Percentiles rank a stretch among this genome's conserved stretches.
Evolutionary conservation across 495 filamentous ascomycete genomes (phyloP).

Genomic region (Penicillium egyptiacum): DNA sequence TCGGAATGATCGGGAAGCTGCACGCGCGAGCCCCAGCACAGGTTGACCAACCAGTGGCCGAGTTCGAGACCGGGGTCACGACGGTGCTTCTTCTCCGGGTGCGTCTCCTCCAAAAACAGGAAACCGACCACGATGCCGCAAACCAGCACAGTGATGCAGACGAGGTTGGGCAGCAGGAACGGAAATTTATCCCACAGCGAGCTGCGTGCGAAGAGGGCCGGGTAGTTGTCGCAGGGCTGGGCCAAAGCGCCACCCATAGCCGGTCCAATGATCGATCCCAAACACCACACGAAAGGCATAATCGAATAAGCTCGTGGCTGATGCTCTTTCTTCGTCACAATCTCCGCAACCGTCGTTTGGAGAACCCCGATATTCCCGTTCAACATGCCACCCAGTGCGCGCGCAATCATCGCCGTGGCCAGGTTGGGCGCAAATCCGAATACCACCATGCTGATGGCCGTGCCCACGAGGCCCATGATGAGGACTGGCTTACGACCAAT

Average conservation of each 20-base stretch:
- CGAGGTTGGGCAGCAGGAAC: slow-evolving; percentile 90
- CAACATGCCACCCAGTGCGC: slow-evolving; percentile 84
- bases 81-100: slow-evolving; percentile 74
- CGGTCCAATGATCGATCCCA: slow-evolving; percentile 89
- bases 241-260: slow-evolving; percentile 87
- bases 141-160: slow-evolving; percentile 77
- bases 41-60: slow-evolving; percentile 69
- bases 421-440: slow-evolving; percentile 91
- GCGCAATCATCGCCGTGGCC: slow-evolving; percentile 78
- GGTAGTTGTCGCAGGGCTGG: slow-evolving; percentile 79
- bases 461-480: slow-evolving; percentile 82
- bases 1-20: slow-evolving; percentile 38
- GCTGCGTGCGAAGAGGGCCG: slow-evolving; percentile 67
- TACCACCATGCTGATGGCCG: slow-evolving; percentile 86
- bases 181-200: slow-evolving; percentile 82
- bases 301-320: slow-evolving; percentile 91
- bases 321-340: slow-evolving; percentile 88
- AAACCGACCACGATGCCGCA: slow-evolving; percentile 79
- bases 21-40: slow-evolving; percentile 42
- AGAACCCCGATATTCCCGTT: slow-evolving; percentile 97
- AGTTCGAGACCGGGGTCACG: slow-evolving; percentile 74
- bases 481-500: slow-evolving; percentile 92
- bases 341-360: slow-evolving; percentile 90
- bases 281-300: slow-evolving; percentile 97
- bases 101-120: slow-evolving; percentile 93